Conservation (phyloP, 139 green algal species). For the Zygnema cylindricum region DNA sequence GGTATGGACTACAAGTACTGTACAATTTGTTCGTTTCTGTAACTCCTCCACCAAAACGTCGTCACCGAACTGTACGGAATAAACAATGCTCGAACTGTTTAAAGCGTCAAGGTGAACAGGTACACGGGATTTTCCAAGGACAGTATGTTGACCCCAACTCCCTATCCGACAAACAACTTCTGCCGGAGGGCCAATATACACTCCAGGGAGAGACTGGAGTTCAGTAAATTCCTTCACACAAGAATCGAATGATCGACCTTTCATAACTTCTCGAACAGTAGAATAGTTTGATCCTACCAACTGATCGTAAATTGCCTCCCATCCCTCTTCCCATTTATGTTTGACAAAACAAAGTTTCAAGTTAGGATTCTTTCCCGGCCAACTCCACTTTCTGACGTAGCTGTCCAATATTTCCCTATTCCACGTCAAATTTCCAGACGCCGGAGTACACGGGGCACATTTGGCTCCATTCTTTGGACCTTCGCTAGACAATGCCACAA, state of each 20-base stretch:
- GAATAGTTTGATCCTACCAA: neutral
- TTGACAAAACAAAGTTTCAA: neutral
- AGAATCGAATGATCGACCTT: neutral
- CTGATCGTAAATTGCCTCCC: neutral
- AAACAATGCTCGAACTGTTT: neutral
- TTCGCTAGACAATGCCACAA: neutral
- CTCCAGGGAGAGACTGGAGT: neutral
- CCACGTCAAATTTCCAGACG: neutral
- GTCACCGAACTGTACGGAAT: neutral
- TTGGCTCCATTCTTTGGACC: constrained; percentile 24
- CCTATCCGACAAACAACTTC: neutral
- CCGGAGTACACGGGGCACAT: constrained; percentile 13
- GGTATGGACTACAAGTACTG: no score
- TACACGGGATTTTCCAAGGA: neutral
- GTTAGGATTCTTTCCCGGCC: neutral
- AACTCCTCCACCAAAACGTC: no score
- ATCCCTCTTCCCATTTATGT: neutral
- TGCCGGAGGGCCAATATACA: neutral
- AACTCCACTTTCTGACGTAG: neutral
- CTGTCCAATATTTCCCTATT: neutral
- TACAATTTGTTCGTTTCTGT: no score
- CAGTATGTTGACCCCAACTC: neutral
- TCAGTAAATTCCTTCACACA: neutral
- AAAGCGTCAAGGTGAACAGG: neutral
- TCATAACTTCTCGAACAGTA: neutral